These are phyloP conservation scores for Cicer yamashitae DNA, from an alignment of 306 rosid genomes.

Conservation along the genomic window DNA sequence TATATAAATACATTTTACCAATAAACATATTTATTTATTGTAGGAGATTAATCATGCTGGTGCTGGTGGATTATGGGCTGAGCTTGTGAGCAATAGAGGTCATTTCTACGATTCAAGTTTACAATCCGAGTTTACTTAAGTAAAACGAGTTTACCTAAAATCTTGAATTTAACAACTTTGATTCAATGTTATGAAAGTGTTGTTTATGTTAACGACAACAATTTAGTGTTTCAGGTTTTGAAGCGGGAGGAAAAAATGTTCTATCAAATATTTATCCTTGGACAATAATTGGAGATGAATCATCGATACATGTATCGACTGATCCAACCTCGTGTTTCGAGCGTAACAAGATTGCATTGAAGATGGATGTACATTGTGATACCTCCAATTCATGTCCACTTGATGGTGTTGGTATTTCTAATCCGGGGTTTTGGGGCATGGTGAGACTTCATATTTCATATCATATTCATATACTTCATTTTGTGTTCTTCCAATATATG, in stretches of 20 bases:
- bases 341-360: conserved; percentile 66
- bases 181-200: not conserved
- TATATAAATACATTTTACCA: not conserved
- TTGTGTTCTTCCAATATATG: too few relatives aligned
- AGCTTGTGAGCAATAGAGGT: conserved; percentile 53
- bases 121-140: too few relatives aligned
- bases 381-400: conserved; percentile 50
- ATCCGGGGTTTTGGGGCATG: conserved; percentile 92
- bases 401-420: conserved; percentile 74
- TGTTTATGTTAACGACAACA: not conserved
- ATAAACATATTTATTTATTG: not conserved
- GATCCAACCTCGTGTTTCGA: conserved; percentile 68
- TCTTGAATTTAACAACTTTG: not conserved
- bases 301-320: conserved; percentile 58
- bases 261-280: conserved; percentile 79
- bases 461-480: too few relatives aligned
- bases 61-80: conserved; percentile 52
- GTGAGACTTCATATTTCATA: conserved; percentile 36
- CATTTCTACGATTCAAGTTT: not conserved
- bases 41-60: conserved; percentile 54
- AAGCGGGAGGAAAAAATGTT: conserved; percentile 66
- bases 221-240: conserved; percentile 62
- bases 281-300: conserved; percentile 64
- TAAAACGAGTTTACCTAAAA: too few relatives aligned
- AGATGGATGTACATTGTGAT: conserved; percentile 68